Evolutionary conservation across 768 basidiomycete genomes (phyloP).

Genomic region (Brasilioporus rufonigricans): DNA sequence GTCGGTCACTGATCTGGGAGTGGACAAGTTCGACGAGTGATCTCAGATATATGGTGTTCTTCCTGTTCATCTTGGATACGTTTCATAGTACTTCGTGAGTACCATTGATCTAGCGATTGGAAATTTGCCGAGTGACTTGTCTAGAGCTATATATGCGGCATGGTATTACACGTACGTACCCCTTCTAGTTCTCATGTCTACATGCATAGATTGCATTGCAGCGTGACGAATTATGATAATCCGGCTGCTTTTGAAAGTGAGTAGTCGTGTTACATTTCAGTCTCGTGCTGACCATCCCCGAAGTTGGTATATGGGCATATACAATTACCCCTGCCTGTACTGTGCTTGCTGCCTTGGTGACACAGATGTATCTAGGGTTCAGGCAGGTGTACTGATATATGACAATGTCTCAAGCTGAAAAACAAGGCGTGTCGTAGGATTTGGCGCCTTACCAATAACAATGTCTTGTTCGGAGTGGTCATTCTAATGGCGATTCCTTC

Average conservation of each 20-base stretch:
- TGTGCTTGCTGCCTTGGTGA: slow-evolving; percentile 45
- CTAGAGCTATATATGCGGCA: slow-evolving; percentile 18
- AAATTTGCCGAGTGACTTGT: not conserved
- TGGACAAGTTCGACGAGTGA: not conserved
- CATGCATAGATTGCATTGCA: not conserved
- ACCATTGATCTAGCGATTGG: too few species aligned
- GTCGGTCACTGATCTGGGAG: not conserved
- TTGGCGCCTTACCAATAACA: not conserved
- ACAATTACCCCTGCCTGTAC: slow-evolving; percentile 51
- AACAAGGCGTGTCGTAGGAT: not conserved
- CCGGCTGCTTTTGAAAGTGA: not conserved
- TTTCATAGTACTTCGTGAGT: too few species aligned
- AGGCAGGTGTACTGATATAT: slow-evolving; percentile 29
- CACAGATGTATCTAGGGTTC: slow-evolving; percentile 47
- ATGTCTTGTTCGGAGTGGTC: not conserved
- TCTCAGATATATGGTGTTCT: not conserved
- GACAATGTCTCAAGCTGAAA: not conserved
- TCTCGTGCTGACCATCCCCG: not conserved
- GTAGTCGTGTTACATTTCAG: not conserved
- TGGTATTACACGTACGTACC: slow-evolving; percentile 16
- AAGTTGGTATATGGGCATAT: slow-evolving; percentile 47
- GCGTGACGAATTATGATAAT: slow-evolving; percentile 12
- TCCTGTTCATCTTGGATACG: slow-evolving; percentile 2
- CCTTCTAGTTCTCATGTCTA: not conserved
- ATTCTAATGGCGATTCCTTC: not conserved